phyloP scores from a whole-genome alignment of 495 filamentous ascomycete genomes.

The Thermochaetoides thermophila region DNA sequence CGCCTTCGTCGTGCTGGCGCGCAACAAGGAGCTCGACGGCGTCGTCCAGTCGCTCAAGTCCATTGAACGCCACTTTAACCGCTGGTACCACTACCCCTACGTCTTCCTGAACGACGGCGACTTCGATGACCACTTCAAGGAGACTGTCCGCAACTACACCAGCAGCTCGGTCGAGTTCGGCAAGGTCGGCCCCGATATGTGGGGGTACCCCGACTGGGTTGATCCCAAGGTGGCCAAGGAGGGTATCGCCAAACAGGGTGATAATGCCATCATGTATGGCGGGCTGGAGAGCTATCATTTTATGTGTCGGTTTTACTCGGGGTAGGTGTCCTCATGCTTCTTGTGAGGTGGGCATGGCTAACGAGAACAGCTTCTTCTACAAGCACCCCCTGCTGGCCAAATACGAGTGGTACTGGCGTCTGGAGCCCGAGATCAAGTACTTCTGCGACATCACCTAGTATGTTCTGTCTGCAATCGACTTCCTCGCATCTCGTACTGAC shows the following conservation, averaged over 20 bases:
- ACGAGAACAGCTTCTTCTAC: constrained; percentile 67
- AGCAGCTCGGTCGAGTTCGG: constrained; percentile 80
- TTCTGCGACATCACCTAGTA: constrained; percentile 99
- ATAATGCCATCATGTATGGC: constrained; percentile 98
- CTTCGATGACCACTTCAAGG: constrained; percentile 87
- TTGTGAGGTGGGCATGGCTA: constrained; percentile 10
- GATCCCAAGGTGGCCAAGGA: constrained; percentile 88
- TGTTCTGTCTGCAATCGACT: constrained; percentile 12
- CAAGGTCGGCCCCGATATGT: constrained; percentile 79
- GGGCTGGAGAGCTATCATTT: constrained; percentile 98
- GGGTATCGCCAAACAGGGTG: constrained; percentile 87
- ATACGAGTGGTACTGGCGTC: constrained; percentile 99
- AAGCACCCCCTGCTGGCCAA: constrained; percentile 90
- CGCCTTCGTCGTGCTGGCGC: constrained; percentile 86
- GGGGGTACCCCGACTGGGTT: constrained; percentile 96
- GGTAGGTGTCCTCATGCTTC: constrained; percentile 36
- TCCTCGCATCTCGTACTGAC: constrained; percentile 7
- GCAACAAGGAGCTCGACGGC: constrained; percentile 93
- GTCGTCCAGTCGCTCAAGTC: constrained; percentile 95
- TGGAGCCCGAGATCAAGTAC: constrained; percentile 99
- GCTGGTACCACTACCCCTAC: constrained; percentile 98
- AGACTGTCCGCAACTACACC: constrained; percentile 78
- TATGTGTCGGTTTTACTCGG: constrained; percentile 98
- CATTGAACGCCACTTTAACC: constrained; percentile 97
- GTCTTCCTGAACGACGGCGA: constrained; percentile 98